phyloP scores from a whole-genome alignment of 2,329 filamentous ascomycete genomes.

The Aureobasidium sp. region DNA sequence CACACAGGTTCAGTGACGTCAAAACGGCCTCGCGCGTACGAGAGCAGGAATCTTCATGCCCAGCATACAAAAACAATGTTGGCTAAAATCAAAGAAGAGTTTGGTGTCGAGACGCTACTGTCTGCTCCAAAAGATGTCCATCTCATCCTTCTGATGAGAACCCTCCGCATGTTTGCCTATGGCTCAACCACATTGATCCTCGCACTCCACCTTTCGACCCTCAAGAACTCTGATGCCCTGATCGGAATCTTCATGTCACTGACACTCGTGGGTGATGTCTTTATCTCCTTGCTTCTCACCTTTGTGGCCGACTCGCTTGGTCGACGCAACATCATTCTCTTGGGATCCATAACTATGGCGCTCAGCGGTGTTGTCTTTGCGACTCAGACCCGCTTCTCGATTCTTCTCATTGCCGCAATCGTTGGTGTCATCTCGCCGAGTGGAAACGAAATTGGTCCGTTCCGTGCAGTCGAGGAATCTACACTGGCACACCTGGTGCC shows the following conservation, averaged over 20 bases:
- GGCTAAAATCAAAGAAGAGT: slow-evolving; percentile 14
- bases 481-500: slow-evolving; percentile 28
- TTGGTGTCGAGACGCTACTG: slow-evolving; percentile 12
- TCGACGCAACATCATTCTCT: slow-evolving; percentile 24
- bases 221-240: slow-evolving; percentile 25
- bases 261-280: slow-evolving; percentile 28
- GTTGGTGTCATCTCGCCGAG: slow-evolving; percentile 30
- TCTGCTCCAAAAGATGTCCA: slow-evolving; percentile 9
- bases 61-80: not conserved
- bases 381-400: slow-evolving; percentile 22
- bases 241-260: slow-evolving; percentile 32
- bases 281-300: slow-evolving; percentile 26
- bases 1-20: not conserved
- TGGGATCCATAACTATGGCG: slow-evolving; percentile 26
- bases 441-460: slow-evolving; percentile 32
- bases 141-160: slow-evolving; percentile 16
- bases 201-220: slow-evolving; percentile 25
- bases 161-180: slow-evolving; percentile 56
- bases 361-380: slow-evolving; percentile 27
- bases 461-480: slow-evolving; percentile 29
- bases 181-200: slow-evolving; percentile 38
- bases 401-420: slow-evolving; percentile 27
- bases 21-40: not conserved
- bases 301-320: slow-evolving; percentile 27
- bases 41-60: not conserved